Base-by-base conservation (phyloP, 371 early-diverging fungal species). In the Lichtheimia ramosa region DNA sequence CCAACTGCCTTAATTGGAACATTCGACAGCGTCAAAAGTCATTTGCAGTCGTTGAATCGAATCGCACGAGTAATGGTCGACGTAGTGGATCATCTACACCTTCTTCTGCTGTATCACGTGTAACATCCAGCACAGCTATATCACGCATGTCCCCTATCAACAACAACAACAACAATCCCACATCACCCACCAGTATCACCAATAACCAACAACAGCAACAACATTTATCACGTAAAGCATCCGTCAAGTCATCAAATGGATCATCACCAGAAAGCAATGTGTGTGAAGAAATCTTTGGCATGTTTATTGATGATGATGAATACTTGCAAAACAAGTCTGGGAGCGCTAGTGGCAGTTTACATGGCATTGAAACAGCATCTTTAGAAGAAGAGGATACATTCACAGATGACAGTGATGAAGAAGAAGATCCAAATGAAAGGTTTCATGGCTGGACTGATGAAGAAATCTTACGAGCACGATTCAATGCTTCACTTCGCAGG, bases 1-100 rank as follows among this genome's bases (percentile, higher is more conserved):
- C 83, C 15, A 73, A 89, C 18, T 92, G 92, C 64, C 65, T 94
- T 24, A 79, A 87, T 54, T 94, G 95, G 95, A 94, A 94, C 62
- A 87, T 87, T 43, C 83, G 94, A 6, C 76, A 82, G 61, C 70
- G 85, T n/a, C 92, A 91, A 72, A 91, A 90, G 59, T 77, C 85
- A 21, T 89, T 89, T 68, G 73, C 77, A 1, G 76, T 82, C 0
- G 78, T 83, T 8, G 84, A 85, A 50, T 62, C 62, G 23, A 48
- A 62, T 49, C 28, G 49, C 24, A 34, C 46, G 46, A 58, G 40
- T 57, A 61, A 39, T 59, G 27, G 46, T 52, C n/a, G 48, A 20
- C 52, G 54, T 50, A 46, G 61, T 43, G 20, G 49, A 24, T 50
- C 58, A 5, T 49, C 58, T 21, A 58, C 58, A 24, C 58, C 58